These are phyloP conservation scores for Pythium vanterpoolii DNA, from an alignment of 352 stramenopile genomes.

Conservation along the genomic window DNA sequence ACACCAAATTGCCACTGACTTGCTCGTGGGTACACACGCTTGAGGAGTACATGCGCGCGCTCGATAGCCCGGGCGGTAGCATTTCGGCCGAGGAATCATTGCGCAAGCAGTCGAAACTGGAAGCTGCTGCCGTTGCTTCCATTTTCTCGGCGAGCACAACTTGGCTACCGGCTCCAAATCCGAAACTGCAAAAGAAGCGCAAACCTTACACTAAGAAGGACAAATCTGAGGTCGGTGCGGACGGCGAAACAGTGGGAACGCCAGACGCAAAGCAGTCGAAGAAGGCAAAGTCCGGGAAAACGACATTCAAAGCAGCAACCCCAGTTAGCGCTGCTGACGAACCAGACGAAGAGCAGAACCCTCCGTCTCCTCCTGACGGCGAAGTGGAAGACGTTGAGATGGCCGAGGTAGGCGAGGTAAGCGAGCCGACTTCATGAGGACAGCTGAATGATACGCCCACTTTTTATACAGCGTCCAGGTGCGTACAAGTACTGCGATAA, in stretches of 20 bases:
- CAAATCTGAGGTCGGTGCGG: slow-evolving; percentile 25
- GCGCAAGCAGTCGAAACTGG: slow-evolving; percentile 26
- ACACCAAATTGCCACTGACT: slow-evolving; percentile 84
- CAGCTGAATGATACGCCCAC: not conserved
- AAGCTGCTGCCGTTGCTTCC: slow-evolving; percentile 29
- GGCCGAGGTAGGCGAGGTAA: slow-evolving; percentile 1
- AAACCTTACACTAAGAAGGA: slow-evolving; percentile 68
- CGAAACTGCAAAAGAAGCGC: slow-evolving; percentile 57
- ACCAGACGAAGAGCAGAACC: slow-evolving; percentile 14
- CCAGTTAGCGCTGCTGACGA: not conserved
- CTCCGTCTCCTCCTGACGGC: not conserved
- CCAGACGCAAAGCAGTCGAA: slow-evolving; percentile 18
- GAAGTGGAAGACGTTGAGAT: slow-evolving; percentile 21
- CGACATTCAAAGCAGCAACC: not conserved
- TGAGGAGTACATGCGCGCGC: slow-evolving; percentile 24
- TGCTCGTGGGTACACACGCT: slow-evolving; percentile 38
- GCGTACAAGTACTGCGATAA: slow-evolving; percentile 10
- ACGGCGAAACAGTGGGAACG: slow-evolving; percentile 5
- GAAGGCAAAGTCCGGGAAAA: slow-evolving; percentile 53
- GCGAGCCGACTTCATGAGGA: slow-evolving; percentile 2
- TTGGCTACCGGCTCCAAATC: slow-evolving; percentile 21
- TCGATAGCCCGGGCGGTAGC: slow-evolving; percentile 24
- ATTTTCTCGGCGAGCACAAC: slow-evolving; percentile 18
- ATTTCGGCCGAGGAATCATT: slow-evolving; percentile 34
- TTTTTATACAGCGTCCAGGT: not conserved